A percentile compares a stretch with the other conserved stretches of the same genome.
Evolutionary conservation across 148 eudicot genomes (phyloP).

Genomic region (Salicornia ramosissima): DNA sequence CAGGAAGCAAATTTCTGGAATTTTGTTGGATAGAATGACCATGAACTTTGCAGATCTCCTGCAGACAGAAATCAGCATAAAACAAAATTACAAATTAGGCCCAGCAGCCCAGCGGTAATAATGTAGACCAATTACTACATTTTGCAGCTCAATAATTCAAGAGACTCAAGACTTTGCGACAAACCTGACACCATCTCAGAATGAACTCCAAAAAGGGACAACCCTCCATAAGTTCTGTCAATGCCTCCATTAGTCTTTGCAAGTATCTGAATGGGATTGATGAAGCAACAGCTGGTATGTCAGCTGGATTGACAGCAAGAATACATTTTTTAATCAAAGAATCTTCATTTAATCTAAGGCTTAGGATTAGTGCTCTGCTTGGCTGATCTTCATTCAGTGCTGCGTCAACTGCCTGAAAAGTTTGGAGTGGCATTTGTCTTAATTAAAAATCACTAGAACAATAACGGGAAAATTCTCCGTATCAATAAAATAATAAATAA

Average conservation of each 20-base stretch:
- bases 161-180: constrained; percentile 1
- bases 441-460: not conserved
- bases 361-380: constrained; percentile 76
- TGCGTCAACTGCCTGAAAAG: constrained; percentile 75
- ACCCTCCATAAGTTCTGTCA: constrained; percentile 77
- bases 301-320: constrained; percentile 60
- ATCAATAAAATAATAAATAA: not conserved
- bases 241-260: constrained; percentile 79
- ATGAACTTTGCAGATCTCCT: constrained; percentile 90
- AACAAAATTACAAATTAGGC: not conserved
- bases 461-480: not conserved
- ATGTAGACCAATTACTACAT: not conserved
- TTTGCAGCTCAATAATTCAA: not conserved
- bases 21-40: constrained; percentile 73
- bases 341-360: constrained; percentile 88
- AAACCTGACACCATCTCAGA: constrained; percentile 92
- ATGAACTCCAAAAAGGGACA: constrained; percentile 84
- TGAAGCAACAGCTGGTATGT: constrained; percentile 71
- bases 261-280: constrained; percentile 68
- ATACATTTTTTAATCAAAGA: constrained; percentile 66
- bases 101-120: not conserved
- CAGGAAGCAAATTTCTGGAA: constrained; percentile 76
- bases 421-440: not conserved
- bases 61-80: constrained; percentile 19
- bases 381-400: constrained; percentile 73